Conservation (phyloP, 768 basidiomycete genomes). For the Cystobasidium onofrii region DNA sequence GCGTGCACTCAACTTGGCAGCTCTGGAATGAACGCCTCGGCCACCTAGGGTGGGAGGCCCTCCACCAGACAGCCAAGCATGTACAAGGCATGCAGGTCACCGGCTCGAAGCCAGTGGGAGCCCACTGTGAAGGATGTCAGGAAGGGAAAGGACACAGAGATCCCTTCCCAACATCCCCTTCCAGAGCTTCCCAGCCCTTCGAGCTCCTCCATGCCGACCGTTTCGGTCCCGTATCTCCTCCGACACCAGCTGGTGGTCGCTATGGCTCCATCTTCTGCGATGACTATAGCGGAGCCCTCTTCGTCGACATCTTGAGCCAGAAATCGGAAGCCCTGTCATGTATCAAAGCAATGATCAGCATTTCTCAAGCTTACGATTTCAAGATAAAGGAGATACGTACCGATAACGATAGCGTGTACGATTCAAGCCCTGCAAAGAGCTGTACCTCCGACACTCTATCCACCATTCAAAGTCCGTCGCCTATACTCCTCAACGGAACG, state of each 20-base stretch:
- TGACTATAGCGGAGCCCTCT: not conserved
- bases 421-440: not conserved
- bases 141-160: not conserved
- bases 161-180: not conserved
- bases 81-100: not conserved
- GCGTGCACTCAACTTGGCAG: not conserved
- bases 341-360: not conserved
- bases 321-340: not conserved
- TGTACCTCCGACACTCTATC: not conserved
- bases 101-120: not conserved
- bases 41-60: not conserved
- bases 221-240: not conserved
- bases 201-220: not conserved
- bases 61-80: not conserved
- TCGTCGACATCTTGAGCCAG: not conserved
- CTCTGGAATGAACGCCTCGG: not conserved
- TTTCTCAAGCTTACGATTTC: too few relatives aligned
- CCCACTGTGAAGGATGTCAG: not conserved
- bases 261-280: conserved; percentile 1
- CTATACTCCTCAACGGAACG: not conserved
- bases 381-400: conserved; percentile 2
- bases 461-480: not conserved
- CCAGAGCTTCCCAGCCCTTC: not conserved
- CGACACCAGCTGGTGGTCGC: not conserved
- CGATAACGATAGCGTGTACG: not conserved